Evolutionary conservation across 108 stramenopile genomes (phyloP), one percentile per base, ranked within the genome.

Genomic region (Skeletonema grethae): DNA sequence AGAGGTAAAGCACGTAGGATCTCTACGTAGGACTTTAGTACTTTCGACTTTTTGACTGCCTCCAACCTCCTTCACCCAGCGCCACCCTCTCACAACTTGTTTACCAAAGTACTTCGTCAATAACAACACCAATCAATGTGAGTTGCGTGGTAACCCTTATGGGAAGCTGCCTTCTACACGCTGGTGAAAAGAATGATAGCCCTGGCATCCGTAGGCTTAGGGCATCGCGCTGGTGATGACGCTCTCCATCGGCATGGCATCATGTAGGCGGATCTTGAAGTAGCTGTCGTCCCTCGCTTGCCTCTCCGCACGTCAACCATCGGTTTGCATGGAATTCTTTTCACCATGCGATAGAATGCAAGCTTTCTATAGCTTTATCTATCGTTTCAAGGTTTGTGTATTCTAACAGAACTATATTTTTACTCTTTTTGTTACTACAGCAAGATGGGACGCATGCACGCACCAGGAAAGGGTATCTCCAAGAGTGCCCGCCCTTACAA

Each of bases 381-480:
- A 53, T 53, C 50, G 50, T 22, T 53, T 53, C 50, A 22, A 53
- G 50, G 50, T 53, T 53, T 24, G 50, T 53, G 28, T 11, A 62
- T 13, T 65, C 50, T 63, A 10, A 36, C 13, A 35, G 39, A 32
- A 7, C 12, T 55, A 25, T 8, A 15, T 48, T 22, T 71, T 9
- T 24, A 3, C 35, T 34, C 50, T 31, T 41, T 32, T 1, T 32
- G 68, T 31, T 35, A 34, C 70, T 35, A 34, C 70, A 83, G 79
- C 77, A 89, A 31, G 69, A 93, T 94, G 96, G 96, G 96, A 86
- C 96, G 96, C 71, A 88, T 95, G 86, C 93, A 99, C 84, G 94
- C 95, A 85, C 94, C 94, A 68, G 98, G 99, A 82, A 99, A 99
- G 96, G 99, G 99, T 88, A 99, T 99, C 89, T 93, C 97, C 64